Percentiles rank a stretch among this genome's conserved stretches.
These are phyloP conservation scores for Pascua sp. DNA, from an alignment of 1,284 basidiomycete genomes.

Conservation along the genomic window DNA sequence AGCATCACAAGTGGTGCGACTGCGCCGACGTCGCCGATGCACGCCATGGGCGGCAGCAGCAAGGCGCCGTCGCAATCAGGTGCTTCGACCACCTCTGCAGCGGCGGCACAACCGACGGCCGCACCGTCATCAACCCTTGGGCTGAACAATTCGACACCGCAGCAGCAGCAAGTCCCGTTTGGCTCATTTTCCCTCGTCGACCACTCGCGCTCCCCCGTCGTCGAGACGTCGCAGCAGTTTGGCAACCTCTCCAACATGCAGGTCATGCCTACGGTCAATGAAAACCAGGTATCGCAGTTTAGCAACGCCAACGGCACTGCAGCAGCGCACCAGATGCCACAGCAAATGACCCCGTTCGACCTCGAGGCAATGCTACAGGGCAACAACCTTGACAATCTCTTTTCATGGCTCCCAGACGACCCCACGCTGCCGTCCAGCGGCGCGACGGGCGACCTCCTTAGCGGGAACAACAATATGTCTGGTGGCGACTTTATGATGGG, in stretches of 20 bases:
- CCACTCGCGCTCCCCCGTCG: conserved; percentile 12
- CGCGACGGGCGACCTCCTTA: conserved; percentile 11
- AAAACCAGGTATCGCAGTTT: background rate
- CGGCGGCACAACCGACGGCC: background rate
- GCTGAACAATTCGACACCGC: no score
- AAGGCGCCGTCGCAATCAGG: background rate
- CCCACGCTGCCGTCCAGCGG: conserved; percentile 8
- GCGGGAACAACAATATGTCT: background rate
- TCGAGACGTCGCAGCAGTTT: conserved; percentile 2
- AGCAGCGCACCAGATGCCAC: background rate
- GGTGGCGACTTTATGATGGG: conserved; percentile 10
- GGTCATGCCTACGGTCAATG: background rate
- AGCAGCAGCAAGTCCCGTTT: conserved; percentile 2
- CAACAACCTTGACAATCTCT: conserved; percentile 29
- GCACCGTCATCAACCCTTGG: no score
- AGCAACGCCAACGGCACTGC: background rate
- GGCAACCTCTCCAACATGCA: conserved; percentile 1
- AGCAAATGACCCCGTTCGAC: conserved; percentile 37
- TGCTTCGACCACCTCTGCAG: background rate
- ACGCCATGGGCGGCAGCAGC: background rate
- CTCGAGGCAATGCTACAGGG: conserved; percentile 41
- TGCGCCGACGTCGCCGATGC: background rate
- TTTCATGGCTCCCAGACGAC: conserved; percentile 43
- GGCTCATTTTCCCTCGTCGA: conserved; percentile 7
- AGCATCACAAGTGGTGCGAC: background rate